Conservation (phyloP, 176 grass and related monocot species). For the Carex pumila region DNA sequence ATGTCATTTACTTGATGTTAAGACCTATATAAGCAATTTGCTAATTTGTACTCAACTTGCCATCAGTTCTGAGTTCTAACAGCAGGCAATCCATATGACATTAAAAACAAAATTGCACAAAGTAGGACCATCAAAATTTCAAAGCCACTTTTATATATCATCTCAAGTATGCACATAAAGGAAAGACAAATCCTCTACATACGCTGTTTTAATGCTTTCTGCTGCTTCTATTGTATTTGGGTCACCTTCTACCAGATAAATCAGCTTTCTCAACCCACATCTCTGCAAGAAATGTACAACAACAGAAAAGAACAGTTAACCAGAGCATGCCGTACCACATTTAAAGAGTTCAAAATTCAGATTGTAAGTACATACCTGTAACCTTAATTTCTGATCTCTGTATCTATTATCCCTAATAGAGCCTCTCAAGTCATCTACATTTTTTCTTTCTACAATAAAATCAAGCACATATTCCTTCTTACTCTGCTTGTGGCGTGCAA, state of each 20-base stretch:
- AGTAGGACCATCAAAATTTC: not conserved
- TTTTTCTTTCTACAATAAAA: constrained; percentile 92
- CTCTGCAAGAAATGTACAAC: constrained; percentile 35
- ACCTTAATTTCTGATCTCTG: constrained; percentile 83
- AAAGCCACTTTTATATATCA: not conserved
- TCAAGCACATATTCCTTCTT: constrained; percentile 84
- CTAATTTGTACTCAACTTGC: not conserved
- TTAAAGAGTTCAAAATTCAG: not conserved
- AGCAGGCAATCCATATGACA: not conserved
- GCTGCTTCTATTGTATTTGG: constrained; percentile 41
- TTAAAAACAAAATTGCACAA: not conserved
- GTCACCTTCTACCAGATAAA: constrained; percentile 93
- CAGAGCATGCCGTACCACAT: not conserved
- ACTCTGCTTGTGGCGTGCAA: constrained; percentile 44
- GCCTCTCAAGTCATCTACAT: constrained; percentile 50
- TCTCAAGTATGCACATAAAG: not conserved
- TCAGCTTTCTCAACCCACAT: constrained; percentile 65
- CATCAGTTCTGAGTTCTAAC: not conserved
- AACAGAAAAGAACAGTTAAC: not conserved
- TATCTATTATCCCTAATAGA: constrained; percentile 84
- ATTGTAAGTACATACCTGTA: constrained; percentile 45
- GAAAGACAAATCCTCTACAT: constrained; percentile 30
- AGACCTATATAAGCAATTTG: not conserved
- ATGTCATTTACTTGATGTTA: not conserved
- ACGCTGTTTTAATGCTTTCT: constrained; percentile 68